A percentile compares a stretch with the other conserved stretches of the same genome.
Evolutionary conservation across 345 rosid species (phyloP).

Genomic region (Brassica napus): Da-Ae NC_063451.1:41579501-41580000

Average conservation of each 20-base stretch:
- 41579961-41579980: constrained; percentile 52
- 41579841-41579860: constrained; percentile 43
- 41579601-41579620: constrained; percentile 54
- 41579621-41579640: constrained; percentile 54
- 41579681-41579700: constrained; percentile 56
- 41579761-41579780: constrained; percentile 59
- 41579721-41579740: constrained; percentile 49
- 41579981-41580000: constrained; percentile 62
- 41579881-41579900: constrained; percentile 52
- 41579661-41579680: constrained; percentile 60
- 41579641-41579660: constrained; percentile 55
- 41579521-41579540: constrained; percentile 85
- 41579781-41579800: constrained; percentile 45
- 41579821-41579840: constrained; percentile 56
- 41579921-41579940: constrained; percentile 49
- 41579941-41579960: constrained; percentile 63
- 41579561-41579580: constrained; percentile 83
- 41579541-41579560: constrained; percentile 56
- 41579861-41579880: constrained; percentile 46
- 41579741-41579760: constrained; percentile 48
- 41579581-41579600: constrained; percentile 94
- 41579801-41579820: constrained; percentile 50
- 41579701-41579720: constrained; percentile 64
- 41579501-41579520: constrained; percentile 85
- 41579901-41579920: constrained; percentile 52